phyloP scores from a whole-genome alignment of 371 early-diverging fungal genomes.

The Encephalitozoon cuniculi region DNA sequence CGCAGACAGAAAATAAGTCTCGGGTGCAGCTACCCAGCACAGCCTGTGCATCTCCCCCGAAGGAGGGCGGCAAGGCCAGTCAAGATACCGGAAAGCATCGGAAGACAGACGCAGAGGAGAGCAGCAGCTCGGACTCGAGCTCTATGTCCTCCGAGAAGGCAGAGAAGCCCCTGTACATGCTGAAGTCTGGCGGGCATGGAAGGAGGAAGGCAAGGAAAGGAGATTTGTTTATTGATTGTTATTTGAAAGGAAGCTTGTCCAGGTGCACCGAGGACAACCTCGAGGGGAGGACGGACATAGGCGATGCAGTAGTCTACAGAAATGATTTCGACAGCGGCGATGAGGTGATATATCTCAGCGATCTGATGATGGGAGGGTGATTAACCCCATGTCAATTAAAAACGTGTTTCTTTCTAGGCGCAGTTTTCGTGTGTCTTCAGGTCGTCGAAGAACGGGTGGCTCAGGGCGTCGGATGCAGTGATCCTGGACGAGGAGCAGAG shows the following conservation, averaged over 20 bases:
- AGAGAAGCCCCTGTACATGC: neutral
- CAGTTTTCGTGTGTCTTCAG: neutral
- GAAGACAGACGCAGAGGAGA: neutral
- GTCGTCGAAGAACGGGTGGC: slow-evolving; percentile 54
- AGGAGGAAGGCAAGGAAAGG: neutral
- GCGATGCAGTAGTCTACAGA: neutral
- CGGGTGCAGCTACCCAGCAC: neutral
- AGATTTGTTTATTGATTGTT: neutral
- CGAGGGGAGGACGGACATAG: neutral
- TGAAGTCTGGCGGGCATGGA: neutral
- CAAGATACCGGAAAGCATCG: neutral
- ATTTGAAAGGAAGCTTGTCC: neutral
- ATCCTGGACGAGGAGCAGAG: slow-evolving; percentile 53
- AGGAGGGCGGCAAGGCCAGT: neutral
- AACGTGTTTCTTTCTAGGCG: neutral
- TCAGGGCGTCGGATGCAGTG: slow-evolving; percentile 58
- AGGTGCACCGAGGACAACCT: neutral
- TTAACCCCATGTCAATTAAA: neutral
- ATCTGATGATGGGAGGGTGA: neutral
- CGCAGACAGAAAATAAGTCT: neutral
- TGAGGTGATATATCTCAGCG: neutral
- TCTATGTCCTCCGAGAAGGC: neutral
- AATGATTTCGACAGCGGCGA: neutral
- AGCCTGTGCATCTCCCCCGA: neutral
- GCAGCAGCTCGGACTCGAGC: neutral